phyloP scores from a whole-genome alignment of 139 green algal genomes.

The Astrephomene gubernaculifera region DNA sequence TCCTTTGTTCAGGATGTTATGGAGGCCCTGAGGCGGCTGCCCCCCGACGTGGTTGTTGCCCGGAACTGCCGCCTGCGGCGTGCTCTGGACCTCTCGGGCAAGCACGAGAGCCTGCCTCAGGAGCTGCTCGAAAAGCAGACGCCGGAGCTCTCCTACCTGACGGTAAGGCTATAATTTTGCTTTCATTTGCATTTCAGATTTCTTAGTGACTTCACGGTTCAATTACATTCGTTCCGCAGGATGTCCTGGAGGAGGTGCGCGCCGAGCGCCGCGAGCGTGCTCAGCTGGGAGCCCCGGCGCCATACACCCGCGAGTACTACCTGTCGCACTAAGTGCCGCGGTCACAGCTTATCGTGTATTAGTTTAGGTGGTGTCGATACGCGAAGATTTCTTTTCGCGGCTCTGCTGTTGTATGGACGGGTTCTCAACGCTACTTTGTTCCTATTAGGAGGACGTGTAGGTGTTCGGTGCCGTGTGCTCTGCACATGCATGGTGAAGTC shows the following conservation, averaged over 20 bases:
- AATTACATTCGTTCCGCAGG: slow-evolving; percentile 42
- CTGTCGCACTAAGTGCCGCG: too few relatives aligned
- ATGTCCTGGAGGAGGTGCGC: slow-evolving; percentile 63
- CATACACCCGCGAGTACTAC: slow-evolving; percentile 66
- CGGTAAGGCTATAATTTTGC: slow-evolving; percentile 58
- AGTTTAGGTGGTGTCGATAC: too few relatives aligned
- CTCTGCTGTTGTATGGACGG: too few relatives aligned
- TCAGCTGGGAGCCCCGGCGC: slow-evolving; percentile 52
- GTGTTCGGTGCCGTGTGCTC: too few relatives aligned
- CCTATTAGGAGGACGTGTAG: too few relatives aligned
- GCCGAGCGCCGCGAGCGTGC: slow-evolving; percentile 63
- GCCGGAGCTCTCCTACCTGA: slow-evolving; percentile 88
- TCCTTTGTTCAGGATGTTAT: slow-evolving; percentile 87
- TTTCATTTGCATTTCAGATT: too few relatives aligned
- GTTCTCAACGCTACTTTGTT: too few relatives aligned
- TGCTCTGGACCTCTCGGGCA: slow-evolving; percentile 92
- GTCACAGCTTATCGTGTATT: too few relatives aligned
- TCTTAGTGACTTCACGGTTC: neutral
- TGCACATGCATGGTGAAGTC: too few relatives aligned
- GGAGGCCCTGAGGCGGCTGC: slow-evolving; percentile 92
- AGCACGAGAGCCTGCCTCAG: slow-evolving; percentile 88
- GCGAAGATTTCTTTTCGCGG: too few relatives aligned
- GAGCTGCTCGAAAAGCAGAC: slow-evolving; percentile 94
- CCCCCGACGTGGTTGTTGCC: slow-evolving; percentile 88
- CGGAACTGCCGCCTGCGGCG: slow-evolving; percentile 95